phyloP scores from a whole-genome alignment of 352 stramenopile genomes.

The Hyaloperonospora brassicae region DNA sequence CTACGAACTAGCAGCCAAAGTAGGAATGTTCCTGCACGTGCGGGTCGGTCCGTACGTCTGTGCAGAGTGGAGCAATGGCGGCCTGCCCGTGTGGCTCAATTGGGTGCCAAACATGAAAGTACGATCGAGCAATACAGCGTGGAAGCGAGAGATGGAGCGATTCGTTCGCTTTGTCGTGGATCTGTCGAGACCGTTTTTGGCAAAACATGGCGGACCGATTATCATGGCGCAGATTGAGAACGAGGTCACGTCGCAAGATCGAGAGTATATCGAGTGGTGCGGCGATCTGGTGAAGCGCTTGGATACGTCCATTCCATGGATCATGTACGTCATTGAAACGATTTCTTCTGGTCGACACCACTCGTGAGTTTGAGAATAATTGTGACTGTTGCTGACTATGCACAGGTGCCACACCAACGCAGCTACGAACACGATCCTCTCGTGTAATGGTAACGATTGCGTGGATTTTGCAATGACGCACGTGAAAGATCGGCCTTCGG shows the following conservation, averaged over 20 bases:
- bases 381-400: not conserved
- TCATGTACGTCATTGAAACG: conserved; percentile 40
- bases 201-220: conserved; percentile 54
- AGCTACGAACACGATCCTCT: conserved; percentile 55
- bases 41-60: conserved; percentile 66
- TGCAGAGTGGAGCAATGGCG: conserved; percentile 59
- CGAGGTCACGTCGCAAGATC: conserved; percentile 46
- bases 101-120: conserved; percentile 39
- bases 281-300: conserved; percentile 41
- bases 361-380: not conserved
- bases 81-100: conserved; percentile 54
- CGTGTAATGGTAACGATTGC: conserved; percentile 62
- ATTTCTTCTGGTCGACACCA: too few relatives aligned
- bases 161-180: conserved; percentile 60
- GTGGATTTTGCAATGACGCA: conserved; percentile 47
- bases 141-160: conserved; percentile 46
- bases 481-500: conserved; percentile 27
- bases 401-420: conserved; percentile 56
- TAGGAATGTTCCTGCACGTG: conserved; percentile 62
- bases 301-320: conserved; percentile 58
- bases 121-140: conserved; percentile 35
- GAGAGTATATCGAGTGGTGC: conserved; percentile 48
- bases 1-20: conserved; percentile 42
- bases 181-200: conserved; percentile 53
- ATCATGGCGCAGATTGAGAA: conserved; percentile 71